Base-by-base conservation (phyloP, 208 protist genomes). In the Acanthamoeba royreba region DNA sequence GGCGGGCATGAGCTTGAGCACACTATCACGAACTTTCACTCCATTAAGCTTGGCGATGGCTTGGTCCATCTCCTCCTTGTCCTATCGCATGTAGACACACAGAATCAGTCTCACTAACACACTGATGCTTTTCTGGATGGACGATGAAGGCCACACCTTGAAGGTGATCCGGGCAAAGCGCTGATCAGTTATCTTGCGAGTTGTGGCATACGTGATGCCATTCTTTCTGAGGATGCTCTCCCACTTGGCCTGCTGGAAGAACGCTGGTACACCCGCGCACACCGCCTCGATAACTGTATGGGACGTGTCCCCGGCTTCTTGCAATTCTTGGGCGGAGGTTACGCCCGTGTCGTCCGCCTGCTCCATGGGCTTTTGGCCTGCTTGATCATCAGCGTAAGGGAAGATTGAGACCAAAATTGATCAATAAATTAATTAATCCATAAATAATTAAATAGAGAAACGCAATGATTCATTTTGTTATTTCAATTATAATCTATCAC, bases 111-210 rank as follows among this genome's bases (percentile, higher is more conserved):
- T 11, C 40, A 45, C 31, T 15, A 46, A 25, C 40, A n/a, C 1
- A 35, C 31, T 25, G 31, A 19, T 28, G 11, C 4, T 25, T 28
- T 45, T 22, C 3, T 4, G 17, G 33, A 42, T 35, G 19, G 22
- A 45, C 4, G 9, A 85, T 28, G 45, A 5, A 85, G 13, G 74
- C 19, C 40, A 28, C 74, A 90, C 83, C 47, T 15, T 40, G 49
- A 90, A 72, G 83, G n/a, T 90, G 58, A 90, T 63, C 53, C 66
- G 42, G 42, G 83, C 83, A 42, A 90, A 90, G 58, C 53, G 53
- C 49, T 74, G 53, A 19, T 15, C 47, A 11, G 49, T 90, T 33
- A 72, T 42, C 58, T 90, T 90, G 43, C 58, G 31, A 1, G 58
- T 63, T 19, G n/a, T 69, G 83, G 22, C 38, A 33, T 49, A 90